A percentile compares a stretch with the other conserved stretches of the same genome.
These are phyloP conservation scores for Thecamonas trahens DNA, from an alignment of 78 protist genomes.

Conservation along the genomic window DNA sequence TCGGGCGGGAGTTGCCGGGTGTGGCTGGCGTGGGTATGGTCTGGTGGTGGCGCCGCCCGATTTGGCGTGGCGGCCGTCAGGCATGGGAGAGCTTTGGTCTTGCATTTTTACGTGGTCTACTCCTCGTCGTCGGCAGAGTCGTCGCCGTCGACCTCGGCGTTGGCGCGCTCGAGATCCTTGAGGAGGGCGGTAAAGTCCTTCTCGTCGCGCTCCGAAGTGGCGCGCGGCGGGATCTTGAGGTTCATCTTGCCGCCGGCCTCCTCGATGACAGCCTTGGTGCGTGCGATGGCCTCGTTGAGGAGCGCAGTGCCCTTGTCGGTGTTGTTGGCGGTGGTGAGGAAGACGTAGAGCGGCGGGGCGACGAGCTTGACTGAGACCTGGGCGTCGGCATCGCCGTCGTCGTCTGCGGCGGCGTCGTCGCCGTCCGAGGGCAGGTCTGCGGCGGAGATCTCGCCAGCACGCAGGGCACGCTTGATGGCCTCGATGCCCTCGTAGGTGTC, in stretches of 20 bases:
- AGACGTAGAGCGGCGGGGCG: constrained; percentile 88
- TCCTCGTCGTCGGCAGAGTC: constrained; percentile 20
- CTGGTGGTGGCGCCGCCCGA: too few relatives aligned
- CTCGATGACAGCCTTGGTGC: constrained; percentile 34
- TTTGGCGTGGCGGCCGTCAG: too few relatives aligned
- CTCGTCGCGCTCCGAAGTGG: constrained; percentile 52
- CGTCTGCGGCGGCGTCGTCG: too few relatives aligned
- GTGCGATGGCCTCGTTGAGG: constrained; percentile 47
- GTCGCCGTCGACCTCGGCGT: constrained; percentile 57
- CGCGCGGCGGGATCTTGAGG: constrained; percentile 35
- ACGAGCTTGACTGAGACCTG: constrained; percentile 41
- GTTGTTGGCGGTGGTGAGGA: constrained; percentile 72
- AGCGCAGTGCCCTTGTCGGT: constrained; percentile 67
- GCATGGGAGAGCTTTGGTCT: too few relatives aligned
- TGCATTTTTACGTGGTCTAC: too few relatives aligned
- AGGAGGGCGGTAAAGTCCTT: constrained; percentile 35
- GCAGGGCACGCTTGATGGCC: constrained; percentile 82
- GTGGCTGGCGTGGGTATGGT: too few relatives aligned
- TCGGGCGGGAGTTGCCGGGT: too few relatives aligned
- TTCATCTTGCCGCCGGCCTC: constrained; percentile 34
- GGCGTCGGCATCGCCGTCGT: too few relatives aligned
- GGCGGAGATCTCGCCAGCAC: constrained; percentile 47
- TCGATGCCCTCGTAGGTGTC: constrained; percentile 89
- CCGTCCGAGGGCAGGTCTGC: too few relatives aligned
- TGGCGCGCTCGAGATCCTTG: constrained; percentile 37